Percentiles rank a stretch among this genome's conserved stretches.
Conservation (phyloP, 805 yeast genomes). For the Kazachstania viticola region DNA sequence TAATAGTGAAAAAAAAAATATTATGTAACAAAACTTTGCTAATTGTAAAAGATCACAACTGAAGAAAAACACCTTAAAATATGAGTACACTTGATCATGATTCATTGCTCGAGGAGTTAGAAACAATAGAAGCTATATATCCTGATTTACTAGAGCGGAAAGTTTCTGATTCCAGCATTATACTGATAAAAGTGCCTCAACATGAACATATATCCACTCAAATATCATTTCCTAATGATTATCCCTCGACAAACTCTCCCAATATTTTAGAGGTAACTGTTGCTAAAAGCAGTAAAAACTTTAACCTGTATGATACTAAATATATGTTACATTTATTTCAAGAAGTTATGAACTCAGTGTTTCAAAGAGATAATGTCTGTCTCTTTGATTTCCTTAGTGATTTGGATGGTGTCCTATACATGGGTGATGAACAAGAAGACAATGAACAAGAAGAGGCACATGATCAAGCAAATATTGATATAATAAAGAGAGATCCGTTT, state of each 20-base stretch:
- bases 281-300: conserved; percentile 15
- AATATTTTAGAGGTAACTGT: conserved; percentile 42
- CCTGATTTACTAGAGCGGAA: conserved; percentile 43
- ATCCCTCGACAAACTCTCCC: conserved; percentile 57
- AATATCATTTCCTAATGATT: conserved; percentile 56
- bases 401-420: conserved; percentile 41
- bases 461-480: conserved; percentile 2
- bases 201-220: conserved; percentile 51
- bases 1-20: too few species aligned
- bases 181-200: conserved; percentile 43
- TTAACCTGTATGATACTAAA: conserved; percentile 30
- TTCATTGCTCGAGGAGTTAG: conserved; percentile 48
- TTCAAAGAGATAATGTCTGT: conserved; percentile 52
- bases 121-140: conserved; percentile 78
- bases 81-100: conserved; percentile 13
- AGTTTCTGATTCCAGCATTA: conserved; percentile 29
- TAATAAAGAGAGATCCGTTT: conserved; percentile 32
- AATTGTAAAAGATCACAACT: too few species aligned
- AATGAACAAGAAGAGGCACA: conserved; percentile 4
- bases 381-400: conserved; percentile 69
- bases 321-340: conserved; percentile 38
- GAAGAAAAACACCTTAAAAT: too few species aligned
- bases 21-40: too few species aligned
- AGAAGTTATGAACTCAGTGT: conserved; percentile 44
- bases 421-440: conserved; percentile 16